A percentile compares a stretch with the other conserved stretches of the same genome.
phyloP scores from a whole-genome alignment of 257 asterid genomes.

The Verbascum thapsus region DNA sequence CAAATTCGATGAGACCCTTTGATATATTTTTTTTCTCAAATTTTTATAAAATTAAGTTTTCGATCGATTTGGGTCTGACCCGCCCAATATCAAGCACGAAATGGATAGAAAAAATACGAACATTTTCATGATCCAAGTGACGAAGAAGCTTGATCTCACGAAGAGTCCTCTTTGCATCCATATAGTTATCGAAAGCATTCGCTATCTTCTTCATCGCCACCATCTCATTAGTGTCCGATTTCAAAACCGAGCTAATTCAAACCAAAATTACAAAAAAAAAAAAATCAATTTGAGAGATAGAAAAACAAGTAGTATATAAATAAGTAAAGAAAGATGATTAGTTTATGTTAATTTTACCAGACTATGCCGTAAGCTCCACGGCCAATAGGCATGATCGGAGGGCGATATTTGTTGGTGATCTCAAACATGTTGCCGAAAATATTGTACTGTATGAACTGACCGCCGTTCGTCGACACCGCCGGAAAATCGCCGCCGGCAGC shows the following conservation, averaged over 20 bases:
- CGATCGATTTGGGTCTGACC: no score
- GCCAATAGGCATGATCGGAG: slow-evolving; percentile 94
- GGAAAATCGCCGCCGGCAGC: slow-evolving; percentile 70
- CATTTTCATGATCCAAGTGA: slow-evolving; percentile 94
- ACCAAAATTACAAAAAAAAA: not conserved
- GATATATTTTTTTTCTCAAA: no score
- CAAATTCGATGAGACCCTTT: no score
- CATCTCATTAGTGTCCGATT: slow-evolving; percentile 88
- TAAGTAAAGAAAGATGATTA: no score
- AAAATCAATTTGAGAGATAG: no score
- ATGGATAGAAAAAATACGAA: slow-evolving; percentile 31
- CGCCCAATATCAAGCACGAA: no score
- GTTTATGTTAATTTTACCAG: slow-evolving; percentile 69
- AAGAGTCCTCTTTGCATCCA: slow-evolving; percentile 94
- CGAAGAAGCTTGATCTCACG: slow-evolving; percentile 98
- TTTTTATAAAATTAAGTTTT: no score
- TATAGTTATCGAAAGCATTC: slow-evolving; percentile 84
- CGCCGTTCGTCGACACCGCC: slow-evolving; percentile 70
- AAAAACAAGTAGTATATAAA: no score
- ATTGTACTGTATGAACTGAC: slow-evolving; percentile 68
- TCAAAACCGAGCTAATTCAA: slow-evolving; percentile 84
- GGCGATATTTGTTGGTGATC: slow-evolving; percentile 72
- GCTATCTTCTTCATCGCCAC: slow-evolving; percentile 96
- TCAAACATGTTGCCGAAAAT: slow-evolving; percentile 78
- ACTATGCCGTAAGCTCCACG: slow-evolving; percentile 99